A percentile compares a stretch with the other conserved stretches of the same genome.
These are phyloP conservation scores for Cinchona pubescens DNA, from an alignment of 257 asterid species.

Conservation along the genomic window DNA sequence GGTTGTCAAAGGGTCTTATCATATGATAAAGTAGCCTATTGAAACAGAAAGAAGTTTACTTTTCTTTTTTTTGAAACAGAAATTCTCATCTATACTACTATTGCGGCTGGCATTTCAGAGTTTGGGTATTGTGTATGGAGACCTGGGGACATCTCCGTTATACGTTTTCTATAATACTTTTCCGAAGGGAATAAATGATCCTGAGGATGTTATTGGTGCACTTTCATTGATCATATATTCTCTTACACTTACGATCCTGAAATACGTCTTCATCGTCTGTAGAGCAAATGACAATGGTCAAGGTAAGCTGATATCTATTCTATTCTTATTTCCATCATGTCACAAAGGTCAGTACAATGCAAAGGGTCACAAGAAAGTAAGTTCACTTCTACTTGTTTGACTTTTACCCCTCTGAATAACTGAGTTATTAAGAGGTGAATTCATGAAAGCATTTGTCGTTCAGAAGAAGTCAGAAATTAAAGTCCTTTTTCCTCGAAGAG, in stretches of 20 bases:
- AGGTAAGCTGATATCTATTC: constrained; percentile 45
- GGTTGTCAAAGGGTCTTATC: background rate
- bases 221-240: constrained; percentile 94
- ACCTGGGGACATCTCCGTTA: constrained; percentile 95
- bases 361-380: no score
- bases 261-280: constrained; percentile 96
- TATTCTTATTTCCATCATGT: background rate
- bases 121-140: constrained; percentile 96
- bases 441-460: background rate
- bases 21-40: constrained; percentile 1
- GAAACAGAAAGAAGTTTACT: constrained; percentile 1
- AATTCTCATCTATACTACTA: constrained; percentile 71
- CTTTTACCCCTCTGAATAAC: no score
- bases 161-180: constrained; percentile 94
- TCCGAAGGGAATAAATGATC: constrained; percentile 70
- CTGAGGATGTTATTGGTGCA: constrained; percentile 88
- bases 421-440: background rate
- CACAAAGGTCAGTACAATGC: no score
- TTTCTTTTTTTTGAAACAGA: constrained; percentile 45
- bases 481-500: background rate
- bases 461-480: background rate
- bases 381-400: no score
- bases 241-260: constrained; percentile 90
- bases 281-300: constrained; percentile 96
- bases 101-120: constrained; percentile 97